These are phyloP conservation scores for Camellia japonica DNA, from an alignment of 148 eudicot genomes.

Conservation along the genomic window DNA sequence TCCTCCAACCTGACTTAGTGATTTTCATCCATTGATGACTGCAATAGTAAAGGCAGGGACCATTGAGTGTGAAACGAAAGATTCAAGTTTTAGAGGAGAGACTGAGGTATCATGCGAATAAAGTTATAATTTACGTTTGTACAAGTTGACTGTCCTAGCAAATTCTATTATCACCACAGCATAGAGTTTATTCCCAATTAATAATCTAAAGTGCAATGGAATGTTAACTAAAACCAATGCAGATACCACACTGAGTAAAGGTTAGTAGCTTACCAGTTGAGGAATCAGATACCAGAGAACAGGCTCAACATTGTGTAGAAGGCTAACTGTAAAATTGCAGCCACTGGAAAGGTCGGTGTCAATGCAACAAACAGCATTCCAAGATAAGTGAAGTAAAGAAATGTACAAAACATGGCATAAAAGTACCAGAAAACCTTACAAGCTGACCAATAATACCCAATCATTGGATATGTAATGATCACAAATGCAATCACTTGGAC, in stretches of 20 bases:
- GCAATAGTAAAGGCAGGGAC: no score
- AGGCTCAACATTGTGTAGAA: conserved; percentile 57
- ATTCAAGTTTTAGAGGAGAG: no score
- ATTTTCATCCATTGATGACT: no score
- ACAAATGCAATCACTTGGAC: conserved; percentile 44
- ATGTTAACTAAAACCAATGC: no score
- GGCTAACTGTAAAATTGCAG: conserved; percentile 51
- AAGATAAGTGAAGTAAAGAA: conserved; percentile 61
- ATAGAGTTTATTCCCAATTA: no score
- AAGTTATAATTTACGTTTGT: no score
- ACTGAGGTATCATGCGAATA: no score
- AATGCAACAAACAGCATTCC: conserved; percentile 78
- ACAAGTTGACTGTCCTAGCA: no score
- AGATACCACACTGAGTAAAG: not conserved
- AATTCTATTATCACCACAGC: no score
- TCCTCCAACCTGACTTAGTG: no score
- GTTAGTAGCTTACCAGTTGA: conserved; percentile 52
- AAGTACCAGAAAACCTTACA: conserved; percentile 74
- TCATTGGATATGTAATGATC: conserved; percentile 73
- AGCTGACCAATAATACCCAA: conserved; percentile 64
- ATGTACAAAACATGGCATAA: conserved; percentile 63
- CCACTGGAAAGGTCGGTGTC: conserved; percentile 67
- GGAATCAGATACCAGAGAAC: conserved; percentile 73
- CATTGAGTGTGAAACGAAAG: no score
- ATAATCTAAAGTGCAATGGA: no score